A percentile compares a stretch with the other conserved stretches of the same genome.
These are phyloP conservation scores for Diospyros kaki DNA, from an alignment of 148 eudicot species.

Conservation along the genomic window DNA sequence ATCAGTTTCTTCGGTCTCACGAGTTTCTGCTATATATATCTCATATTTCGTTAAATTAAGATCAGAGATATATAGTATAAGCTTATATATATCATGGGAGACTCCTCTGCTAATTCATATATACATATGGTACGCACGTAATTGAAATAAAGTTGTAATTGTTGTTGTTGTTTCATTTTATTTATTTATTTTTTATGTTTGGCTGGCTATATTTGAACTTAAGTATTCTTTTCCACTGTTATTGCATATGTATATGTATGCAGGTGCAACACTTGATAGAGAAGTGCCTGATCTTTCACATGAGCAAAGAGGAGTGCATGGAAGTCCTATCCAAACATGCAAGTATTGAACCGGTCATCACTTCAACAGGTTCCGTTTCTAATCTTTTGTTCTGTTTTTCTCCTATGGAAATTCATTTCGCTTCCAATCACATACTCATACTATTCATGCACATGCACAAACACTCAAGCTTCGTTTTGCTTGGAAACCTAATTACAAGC, in stretches of 20 bases:
- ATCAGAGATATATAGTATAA: not conserved
- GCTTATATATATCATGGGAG: slow-evolving; percentile 41
- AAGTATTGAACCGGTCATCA: slow-evolving; percentile 67
- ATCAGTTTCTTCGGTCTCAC: not conserved
- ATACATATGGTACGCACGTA: slow-evolving; percentile 59
- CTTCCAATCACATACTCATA: not conserved
- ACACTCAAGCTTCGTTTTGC: not conserved
- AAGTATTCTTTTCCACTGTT: too few relatives aligned
- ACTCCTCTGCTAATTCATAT: slow-evolving; percentile 65
- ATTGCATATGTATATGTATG: not conserved
- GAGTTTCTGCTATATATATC: slow-evolving; percentile 2
- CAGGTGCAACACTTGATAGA: slow-evolving; percentile 90
- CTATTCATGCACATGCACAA: not conserved
- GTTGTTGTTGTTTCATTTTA: too few relatives aligned
- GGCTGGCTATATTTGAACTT: too few relatives aligned
- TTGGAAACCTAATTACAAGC: too few relatives aligned
- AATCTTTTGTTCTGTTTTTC: too few relatives aligned
- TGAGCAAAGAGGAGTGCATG: slow-evolving; percentile 91
- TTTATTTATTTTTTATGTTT: too few relatives aligned
- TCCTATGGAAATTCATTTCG: not conserved
- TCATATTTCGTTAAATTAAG: not conserved
- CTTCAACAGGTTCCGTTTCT: slow-evolving; percentile 58
- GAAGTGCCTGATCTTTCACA: slow-evolving; percentile 74
- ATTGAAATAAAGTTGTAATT: too few relatives aligned
- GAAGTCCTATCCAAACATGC: slow-evolving; percentile 93